Evolutionary conservation across 805 yeast genomes (phyloP).

Genomic region (Candida silvatica): DNA sequence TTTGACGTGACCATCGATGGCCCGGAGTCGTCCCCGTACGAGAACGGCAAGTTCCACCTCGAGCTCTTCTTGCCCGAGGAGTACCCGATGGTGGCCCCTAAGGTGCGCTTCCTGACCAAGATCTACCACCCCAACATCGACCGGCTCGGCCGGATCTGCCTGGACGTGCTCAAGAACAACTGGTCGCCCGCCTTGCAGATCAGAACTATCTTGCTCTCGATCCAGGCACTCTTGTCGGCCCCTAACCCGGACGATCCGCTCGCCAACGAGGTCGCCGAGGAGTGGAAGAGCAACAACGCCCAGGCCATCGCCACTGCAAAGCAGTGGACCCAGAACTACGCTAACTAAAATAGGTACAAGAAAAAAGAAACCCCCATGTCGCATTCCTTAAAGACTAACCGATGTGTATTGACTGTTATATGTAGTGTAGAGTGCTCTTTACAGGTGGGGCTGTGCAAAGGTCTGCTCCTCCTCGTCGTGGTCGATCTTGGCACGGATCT

Average conservation of each 20-base stretch:
- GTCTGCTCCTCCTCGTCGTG: too few relatives aligned
- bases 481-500: too few relatives aligned
- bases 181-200: constrained; percentile 99
- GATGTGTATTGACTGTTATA: too few relatives aligned
- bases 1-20: constrained; percentile 91
- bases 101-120: constrained; percentile 85
- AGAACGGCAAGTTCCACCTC: constrained; percentile 65
- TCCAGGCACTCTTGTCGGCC: constrained; percentile 89
- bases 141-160: constrained; percentile 87
- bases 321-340: constrained; percentile 64
- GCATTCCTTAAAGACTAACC: too few relatives aligned
- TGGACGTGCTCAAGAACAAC: constrained; percentile 88
- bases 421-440: too few relatives aligned
- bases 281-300: constrained; percentile 83
- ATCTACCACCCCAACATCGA: constrained; percentile 97
- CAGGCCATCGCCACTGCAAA: constrained; percentile 74
- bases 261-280: constrained; percentile 96
- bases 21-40: constrained; percentile 87
- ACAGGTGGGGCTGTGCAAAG: too few relatives aligned
- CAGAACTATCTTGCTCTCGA: constrained; percentile 80
- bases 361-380: too few relatives aligned
- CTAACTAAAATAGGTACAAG: too few relatives aligned
- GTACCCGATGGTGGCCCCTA: constrained; percentile 97
- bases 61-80: constrained; percentile 93
- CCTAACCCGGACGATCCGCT: constrained; percentile 98